These are phyloP conservation scores for Talaromyces adpressus DNA, from an alignment of 495 filamentous ascomycete genomes.

Conservation along the genomic window DNA sequence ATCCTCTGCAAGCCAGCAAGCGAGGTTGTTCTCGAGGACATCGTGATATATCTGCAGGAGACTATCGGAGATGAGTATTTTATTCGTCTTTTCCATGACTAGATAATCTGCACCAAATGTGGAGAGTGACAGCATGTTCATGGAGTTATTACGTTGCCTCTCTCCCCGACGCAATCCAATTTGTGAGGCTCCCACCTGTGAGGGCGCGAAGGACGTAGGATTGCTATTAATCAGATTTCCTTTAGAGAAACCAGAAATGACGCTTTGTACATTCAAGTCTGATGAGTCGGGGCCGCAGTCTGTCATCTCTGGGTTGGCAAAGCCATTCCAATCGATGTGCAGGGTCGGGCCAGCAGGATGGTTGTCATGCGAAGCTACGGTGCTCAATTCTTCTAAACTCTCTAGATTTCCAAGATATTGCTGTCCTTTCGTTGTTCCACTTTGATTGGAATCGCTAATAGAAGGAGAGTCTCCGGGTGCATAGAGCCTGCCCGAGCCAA, in stretches of 20 bases:
- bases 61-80: slow-evolving; percentile 15
- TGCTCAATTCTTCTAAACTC: neutral
- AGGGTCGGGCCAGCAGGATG: neutral
- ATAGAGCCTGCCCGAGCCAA: neutral
- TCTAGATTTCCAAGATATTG: neutral
- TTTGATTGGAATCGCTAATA: neutral
- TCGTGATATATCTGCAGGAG: slow-evolving; percentile 34
- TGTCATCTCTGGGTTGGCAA: neutral
- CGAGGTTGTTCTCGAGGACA: slow-evolving; percentile 30
- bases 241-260: neutral
- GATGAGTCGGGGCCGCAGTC: neutral
- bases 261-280: neutral
- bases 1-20: slow-evolving; percentile 33
- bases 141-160: neutral
- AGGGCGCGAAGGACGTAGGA: neutral
- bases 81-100: slow-evolving; percentile 7
- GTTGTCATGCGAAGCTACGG: neutral
- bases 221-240: neutral
- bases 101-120: slow-evolving; percentile 1
- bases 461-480: neutral
- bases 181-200: neutral
- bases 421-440: neutral
- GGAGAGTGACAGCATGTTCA: neutral
- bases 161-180: neutral
- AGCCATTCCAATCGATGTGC: neutral